A percentile compares a stretch with the other conserved stretches of the same genome.
These are phyloP conservation scores for Ajuga chamaepitys DNA, from an alignment of 257 asterid genomes.

Conservation along the genomic window DNA sequence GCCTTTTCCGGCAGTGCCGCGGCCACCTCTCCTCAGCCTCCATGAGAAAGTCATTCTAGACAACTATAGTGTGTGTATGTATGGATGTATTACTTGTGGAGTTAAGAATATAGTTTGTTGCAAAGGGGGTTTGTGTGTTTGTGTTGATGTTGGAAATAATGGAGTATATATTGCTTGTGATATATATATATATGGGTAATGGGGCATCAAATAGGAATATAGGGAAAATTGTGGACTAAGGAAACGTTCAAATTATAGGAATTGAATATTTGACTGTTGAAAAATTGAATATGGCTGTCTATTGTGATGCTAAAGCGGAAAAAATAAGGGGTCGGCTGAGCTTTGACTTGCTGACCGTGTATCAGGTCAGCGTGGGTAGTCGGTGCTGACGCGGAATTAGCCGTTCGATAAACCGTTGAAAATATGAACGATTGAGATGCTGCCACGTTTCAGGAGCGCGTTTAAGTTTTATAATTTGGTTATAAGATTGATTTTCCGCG, in stretches of 20 bases:
- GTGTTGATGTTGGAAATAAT: not conserved
- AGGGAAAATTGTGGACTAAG: slow-evolving; percentile 7
- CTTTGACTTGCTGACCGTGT: slow-evolving; percentile 19
- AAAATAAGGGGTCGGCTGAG: slow-evolving; percentile 10
- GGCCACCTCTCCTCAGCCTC: slow-evolving; percentile 32
- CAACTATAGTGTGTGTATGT: not conserved
- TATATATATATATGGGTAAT: slow-evolving; percentile 13
- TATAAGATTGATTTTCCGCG: not conserved
- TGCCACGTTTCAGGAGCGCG: slow-evolving; percentile 1
- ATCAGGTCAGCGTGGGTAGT: slow-evolving; percentile 18
- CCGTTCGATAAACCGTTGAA: not conserved
- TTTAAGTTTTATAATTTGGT: not conserved
- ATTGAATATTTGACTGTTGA: slow-evolving; percentile 29
- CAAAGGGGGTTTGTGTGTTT: not conserved
- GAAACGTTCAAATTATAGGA: slow-evolving; percentile 29
- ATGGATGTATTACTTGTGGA: not conserved
- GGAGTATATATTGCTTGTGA: not conserved
- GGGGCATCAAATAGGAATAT: slow-evolving; percentile 5
- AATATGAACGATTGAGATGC: not conserved
- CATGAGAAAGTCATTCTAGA: slow-evolving; percentile 31
- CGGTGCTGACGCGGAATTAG: slow-evolving; percentile 11
- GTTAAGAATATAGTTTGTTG: not conserved
- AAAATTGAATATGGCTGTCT: slow-evolving; percentile 12
- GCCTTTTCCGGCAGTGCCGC: slow-evolving; percentile 6
- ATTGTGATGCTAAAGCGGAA: not conserved